phyloP scores from a whole-genome alignment of 2,329 filamentous ascomycete genomes.

The Lithohypha guttulata region DNA sequence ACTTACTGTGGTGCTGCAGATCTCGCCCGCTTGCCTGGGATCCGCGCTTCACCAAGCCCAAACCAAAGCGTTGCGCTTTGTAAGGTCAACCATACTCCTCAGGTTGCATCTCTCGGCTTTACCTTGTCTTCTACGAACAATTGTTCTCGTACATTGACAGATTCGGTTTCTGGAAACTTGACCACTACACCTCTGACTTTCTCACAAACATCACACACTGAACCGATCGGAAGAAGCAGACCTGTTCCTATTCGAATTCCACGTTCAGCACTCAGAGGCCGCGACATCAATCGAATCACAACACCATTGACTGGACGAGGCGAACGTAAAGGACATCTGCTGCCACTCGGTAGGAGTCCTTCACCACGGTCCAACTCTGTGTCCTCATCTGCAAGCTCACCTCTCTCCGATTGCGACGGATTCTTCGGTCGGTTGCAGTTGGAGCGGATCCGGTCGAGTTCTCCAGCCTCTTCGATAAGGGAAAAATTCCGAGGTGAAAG shows the following conservation, averaged over 20 bases:
- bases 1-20: constrained; percentile 1
- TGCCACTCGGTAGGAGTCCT: constrained; percentile 5
- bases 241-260: constrained; percentile 7
- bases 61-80: too few relatives aligned
- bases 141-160: not conserved
- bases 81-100: not conserved
- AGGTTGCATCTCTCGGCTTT: not conserved
- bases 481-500: not conserved
- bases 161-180: not conserved
- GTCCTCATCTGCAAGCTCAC: not conserved
- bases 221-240: not conserved
- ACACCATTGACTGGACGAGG: constrained; percentile 11
- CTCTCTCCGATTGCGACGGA: not conserved
- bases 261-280: not conserved
- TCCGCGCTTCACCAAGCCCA: not conserved
- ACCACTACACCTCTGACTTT: not conserved
- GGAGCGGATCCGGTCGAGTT: not conserved
- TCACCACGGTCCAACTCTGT: not conserved
- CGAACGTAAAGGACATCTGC: constrained; percentile 8
- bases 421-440: constrained; percentile 3
- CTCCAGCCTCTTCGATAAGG: not conserved
- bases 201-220: not conserved
- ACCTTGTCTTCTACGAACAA: not conserved
- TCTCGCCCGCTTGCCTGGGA: constrained; percentile 2
- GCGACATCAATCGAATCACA: constrained; percentile 10